Evolutionary conservation across 495 filamentous ascomycete species (phyloP).

Genomic region (Terfezia boudieri): DNA sequence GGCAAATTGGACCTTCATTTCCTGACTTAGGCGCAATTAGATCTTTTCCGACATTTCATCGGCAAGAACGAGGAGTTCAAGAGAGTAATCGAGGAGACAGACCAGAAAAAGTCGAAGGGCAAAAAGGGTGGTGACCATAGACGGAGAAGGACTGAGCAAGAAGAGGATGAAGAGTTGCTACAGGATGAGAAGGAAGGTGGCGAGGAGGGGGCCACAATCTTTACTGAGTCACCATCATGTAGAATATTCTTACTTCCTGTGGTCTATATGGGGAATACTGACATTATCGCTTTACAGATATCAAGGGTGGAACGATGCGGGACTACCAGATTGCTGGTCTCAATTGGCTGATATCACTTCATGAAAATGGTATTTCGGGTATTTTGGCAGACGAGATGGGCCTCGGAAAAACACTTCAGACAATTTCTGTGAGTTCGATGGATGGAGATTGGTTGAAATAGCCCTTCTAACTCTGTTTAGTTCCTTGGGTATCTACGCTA

Average conservation of each 20-base stretch:
- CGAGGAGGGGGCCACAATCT: slow-evolving; percentile 54
- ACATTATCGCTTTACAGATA: slow-evolving; percentile 19
- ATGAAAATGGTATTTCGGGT: slow-evolving; percentile 96
- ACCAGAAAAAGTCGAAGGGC: slow-evolving; percentile 50
- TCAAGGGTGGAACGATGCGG: slow-evolving; percentile 70
- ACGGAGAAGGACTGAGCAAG: slow-evolving; percentile 77
- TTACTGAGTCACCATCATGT: slow-evolving; percentile 69
- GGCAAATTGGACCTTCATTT: not conserved
- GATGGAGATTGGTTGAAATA: not conserved
- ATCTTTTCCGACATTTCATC: slow-evolving; percentile 98
- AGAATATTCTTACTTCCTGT: not conserved
- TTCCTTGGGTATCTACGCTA: slow-evolving; percentile 90
- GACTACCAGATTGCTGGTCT: slow-evolving; percentile 89
- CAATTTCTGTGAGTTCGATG: slow-evolving; percentile 27
- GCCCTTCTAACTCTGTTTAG: slow-evolving; percentile 25
- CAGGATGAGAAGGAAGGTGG: slow-evolving; percentile 76
- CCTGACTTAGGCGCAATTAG: slow-evolving; percentile 18
- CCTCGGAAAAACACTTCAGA: slow-evolving; percentile 83
- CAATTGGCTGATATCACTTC: slow-evolving; percentile 95
- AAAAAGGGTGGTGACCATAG: slow-evolving; percentile 66
- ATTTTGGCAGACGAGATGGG: slow-evolving; percentile 98
- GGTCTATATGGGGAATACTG: not conserved
- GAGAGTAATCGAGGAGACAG: slow-evolving; percentile 75
- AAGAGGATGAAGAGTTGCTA: slow-evolving; percentile 90
- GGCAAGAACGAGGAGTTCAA: slow-evolving; percentile 84